Percentiles rank a stretch among this genome's conserved stretches.
phyloP scores from a whole-genome alignment of 2,329 filamentous ascomycete genomes.

The Karstenula rhodostoma region DNA sequence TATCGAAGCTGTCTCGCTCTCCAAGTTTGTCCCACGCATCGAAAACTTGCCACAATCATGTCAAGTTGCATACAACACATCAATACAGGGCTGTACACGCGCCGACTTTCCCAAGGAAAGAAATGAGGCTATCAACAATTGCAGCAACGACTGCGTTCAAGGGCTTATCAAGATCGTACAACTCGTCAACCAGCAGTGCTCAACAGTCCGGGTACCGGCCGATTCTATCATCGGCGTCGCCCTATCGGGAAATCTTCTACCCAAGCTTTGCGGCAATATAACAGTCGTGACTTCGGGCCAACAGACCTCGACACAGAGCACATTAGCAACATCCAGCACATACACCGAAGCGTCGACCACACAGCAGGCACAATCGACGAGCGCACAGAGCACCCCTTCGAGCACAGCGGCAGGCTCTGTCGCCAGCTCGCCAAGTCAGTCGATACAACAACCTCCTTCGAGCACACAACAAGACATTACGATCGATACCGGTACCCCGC shows the following conservation, averaged over 20 bases:
- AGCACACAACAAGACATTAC: conserved; percentile 5
- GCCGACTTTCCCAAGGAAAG: conserved; percentile 47
- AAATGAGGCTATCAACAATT: conserved; percentile 30
- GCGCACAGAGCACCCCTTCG: conserved; percentile 26
- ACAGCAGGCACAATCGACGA: conserved; percentile 3
- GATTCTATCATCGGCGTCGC: conserved; percentile 55
- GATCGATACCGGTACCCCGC: conserved; percentile 11
- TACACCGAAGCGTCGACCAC: conserved; percentile 1
- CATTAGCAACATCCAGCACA: conserved; percentile 6
- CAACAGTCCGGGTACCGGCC: conserved; percentile 44
- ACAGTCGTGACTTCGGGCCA: conserved; percentile 20
- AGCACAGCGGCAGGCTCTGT: conserved; percentile 18
- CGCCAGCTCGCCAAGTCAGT: background rate
- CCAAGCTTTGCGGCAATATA: conserved; percentile 50
- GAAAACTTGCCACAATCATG: conserved; percentile 51
- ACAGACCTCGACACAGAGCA: conserved; percentile 7
- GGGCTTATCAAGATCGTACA: conserved; percentile 48
- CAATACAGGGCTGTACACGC: conserved; percentile 51
- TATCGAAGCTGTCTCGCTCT: conserved; percentile 51
- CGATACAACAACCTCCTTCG: conserved; percentile 1
- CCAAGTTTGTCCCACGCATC: conserved; percentile 55
- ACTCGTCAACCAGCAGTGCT: conserved; percentile 46
- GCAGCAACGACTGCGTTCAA: conserved; percentile 50
- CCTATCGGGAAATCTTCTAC: conserved; percentile 49
- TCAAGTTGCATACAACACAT: conserved; percentile 50